Evolutionary conservation across 148 eudicot species (phyloP).

Genomic region (Arbutus unedo): DNA sequence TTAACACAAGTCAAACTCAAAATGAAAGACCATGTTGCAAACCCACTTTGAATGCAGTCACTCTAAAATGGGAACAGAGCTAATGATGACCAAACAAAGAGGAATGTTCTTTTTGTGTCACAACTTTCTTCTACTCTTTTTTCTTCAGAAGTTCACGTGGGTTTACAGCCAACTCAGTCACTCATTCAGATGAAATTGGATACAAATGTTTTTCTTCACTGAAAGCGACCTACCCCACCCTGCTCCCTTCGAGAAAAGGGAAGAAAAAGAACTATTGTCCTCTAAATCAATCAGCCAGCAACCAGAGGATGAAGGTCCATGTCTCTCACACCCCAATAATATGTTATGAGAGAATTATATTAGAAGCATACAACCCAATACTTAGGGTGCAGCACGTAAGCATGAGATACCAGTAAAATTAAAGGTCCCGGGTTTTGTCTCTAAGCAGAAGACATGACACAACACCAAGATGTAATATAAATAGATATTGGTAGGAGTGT

Average conservation of each 20-base stretch:
- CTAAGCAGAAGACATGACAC: not conserved
- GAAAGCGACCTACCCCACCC: no score
- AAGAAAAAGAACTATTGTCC: no score
- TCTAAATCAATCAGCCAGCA: conserved; percentile 3
- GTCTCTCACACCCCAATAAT: not conserved
- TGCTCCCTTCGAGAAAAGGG: no score
- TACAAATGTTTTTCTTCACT: not conserved
- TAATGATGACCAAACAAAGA: not conserved
- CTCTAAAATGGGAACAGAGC: not conserved
- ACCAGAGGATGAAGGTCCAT: not conserved
- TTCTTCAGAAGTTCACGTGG: not conserved
- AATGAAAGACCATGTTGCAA: not conserved
- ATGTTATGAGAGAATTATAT: no score
- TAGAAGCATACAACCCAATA: not conserved
- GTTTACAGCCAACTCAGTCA: not conserved
- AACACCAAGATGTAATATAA: not conserved
- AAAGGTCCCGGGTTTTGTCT: not conserved
- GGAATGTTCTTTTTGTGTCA: not conserved
- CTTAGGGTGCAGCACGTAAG: not conserved
- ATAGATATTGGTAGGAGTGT: not conserved
- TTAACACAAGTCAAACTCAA: not conserved
- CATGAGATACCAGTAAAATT: not conserved
- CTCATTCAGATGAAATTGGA: not conserved
- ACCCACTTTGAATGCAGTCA: not conserved
- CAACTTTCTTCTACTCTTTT: not conserved